phyloP scores from a whole-genome alignment of 1,284 basidiomycete genomes.

The Neonothopanus nambi region DNA sequence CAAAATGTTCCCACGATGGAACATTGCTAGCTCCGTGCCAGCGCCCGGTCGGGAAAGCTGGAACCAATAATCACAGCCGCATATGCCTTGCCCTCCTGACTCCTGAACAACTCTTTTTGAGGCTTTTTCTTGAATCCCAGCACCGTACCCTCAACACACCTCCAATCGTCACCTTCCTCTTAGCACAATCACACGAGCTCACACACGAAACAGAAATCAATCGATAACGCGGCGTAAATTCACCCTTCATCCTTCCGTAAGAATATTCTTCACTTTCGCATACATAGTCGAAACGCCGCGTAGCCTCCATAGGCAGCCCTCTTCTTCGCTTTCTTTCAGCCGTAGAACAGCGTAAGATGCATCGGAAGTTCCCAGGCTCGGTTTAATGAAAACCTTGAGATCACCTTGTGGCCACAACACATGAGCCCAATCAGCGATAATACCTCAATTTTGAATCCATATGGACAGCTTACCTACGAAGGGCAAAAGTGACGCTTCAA shows the following conservation, averaged over 20 bases:
- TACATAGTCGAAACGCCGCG: constrained; percentile 51
- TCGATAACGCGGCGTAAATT: background rate
- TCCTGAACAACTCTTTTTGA: too few relatives aligned
- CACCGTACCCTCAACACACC: background rate
- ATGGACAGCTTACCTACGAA: constrained; percentile 50
- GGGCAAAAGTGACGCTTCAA: constrained; percentile 52
- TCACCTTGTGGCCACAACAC: constrained; percentile 47
- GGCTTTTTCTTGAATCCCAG: too few relatives aligned
- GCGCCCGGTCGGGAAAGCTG: background rate
- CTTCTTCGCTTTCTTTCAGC: constrained; percentile 64
- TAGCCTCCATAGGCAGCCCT: constrained; percentile 71
- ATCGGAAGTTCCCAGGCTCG: constrained; percentile 20
- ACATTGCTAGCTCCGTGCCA: background rate
- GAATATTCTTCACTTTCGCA: constrained; percentile 37
- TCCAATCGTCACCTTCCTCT: background rate
- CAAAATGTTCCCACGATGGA: background rate
- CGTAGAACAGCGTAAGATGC: constrained; percentile 44
- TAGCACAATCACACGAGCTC: background rate
- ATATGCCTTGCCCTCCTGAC: too few relatives aligned
- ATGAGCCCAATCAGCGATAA: constrained; percentile 1
- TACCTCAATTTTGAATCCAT: constrained; percentile 9
- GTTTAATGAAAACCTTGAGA: constrained; percentile 55
- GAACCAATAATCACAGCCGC: too few relatives aligned
- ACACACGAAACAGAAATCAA: constrained; percentile 2
- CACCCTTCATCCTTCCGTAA: constrained; percentile 25